Evolutionary conservation across 2,329 filamentous ascomycete genomes (phyloP).

Genomic region (Cryphonectria carpinicola): DNA sequence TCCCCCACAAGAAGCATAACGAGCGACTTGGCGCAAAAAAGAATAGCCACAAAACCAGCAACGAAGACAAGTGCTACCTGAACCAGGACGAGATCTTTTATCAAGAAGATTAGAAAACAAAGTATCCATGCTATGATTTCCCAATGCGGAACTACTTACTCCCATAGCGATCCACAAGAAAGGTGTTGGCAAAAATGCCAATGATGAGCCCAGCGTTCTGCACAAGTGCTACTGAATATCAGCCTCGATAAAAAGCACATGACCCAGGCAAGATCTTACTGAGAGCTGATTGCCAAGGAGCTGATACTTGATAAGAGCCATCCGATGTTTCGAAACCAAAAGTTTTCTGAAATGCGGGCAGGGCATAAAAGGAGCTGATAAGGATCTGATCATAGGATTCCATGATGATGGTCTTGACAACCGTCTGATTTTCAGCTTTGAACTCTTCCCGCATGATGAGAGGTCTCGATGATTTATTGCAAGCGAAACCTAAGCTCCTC

Average conservation of each 20-base stretch:
- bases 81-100: constrained; percentile 12
- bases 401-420: constrained; percentile 43
- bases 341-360: constrained; percentile 35
- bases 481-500: neutral
- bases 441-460: neutral
- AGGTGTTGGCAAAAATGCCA: constrained; percentile 12
- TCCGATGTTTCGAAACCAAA: constrained; percentile 35
- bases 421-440: neutral
- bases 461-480: neutral
- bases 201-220: constrained; percentile 15
- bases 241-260: neutral
- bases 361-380: constrained; percentile 40
- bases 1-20: constrained; percentile 14
- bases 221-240: constrained; percentile 4
- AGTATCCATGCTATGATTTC: neutral
- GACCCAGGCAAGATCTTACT: neutral
- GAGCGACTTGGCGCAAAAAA: constrained; percentile 11
- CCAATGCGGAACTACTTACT: neutral
- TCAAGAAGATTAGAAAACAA: neutral
- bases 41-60: constrained; percentile 1
- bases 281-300: constrained; percentile 23
- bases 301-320: constrained; percentile 36
- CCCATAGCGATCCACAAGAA: constrained; percentile 12
- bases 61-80: constrained; percentile 11
- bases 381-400: constrained; percentile 38